Evolutionary conservation across 257 asterid species (phyloP).

Genomic region (Penstemon newberryi): DNA sequence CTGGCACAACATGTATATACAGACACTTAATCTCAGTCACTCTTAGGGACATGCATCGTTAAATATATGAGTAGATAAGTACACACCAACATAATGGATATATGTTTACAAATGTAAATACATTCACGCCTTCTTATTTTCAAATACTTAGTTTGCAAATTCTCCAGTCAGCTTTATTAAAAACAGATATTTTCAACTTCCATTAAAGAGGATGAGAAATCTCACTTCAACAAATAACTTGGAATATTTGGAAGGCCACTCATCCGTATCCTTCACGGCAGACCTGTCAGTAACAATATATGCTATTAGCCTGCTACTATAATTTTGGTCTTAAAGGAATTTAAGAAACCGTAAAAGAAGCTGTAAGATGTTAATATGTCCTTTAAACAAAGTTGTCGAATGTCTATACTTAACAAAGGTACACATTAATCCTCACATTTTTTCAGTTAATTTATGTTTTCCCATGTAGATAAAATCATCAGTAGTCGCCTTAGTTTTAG

Average conservation of each 20-base stretch:
- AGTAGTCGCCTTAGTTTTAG: conserved; percentile 6
- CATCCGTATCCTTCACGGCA: conserved; percentile 85
- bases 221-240: conserved; percentile 88
- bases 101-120: background rate
- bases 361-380: conserved; percentile 21
- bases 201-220: conserved; percentile 21
- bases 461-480: background rate
- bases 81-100: background rate
- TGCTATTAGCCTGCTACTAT: background rate
- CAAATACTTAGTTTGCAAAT: conserved; percentile 3
- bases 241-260: conserved; percentile 99
- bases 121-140: background rate
- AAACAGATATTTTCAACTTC: conserved; percentile 18
- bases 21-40: background rate
- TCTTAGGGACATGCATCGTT: background rate
- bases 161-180: background rate
- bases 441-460: conserved; percentile 19
- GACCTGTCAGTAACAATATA: conserved; percentile 50
- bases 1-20: background rate
- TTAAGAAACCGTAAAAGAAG: conserved; percentile 2
- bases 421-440: background rate
- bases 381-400: conserved; percentile 3
- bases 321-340: conserved; percentile 5
- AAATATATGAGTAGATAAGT: background rate
- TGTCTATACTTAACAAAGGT: background rate